Evolutionary conservation across 108 stramenopile genomes (phyloP).

Genomic region (Schizochytrium sp.): DNA sequence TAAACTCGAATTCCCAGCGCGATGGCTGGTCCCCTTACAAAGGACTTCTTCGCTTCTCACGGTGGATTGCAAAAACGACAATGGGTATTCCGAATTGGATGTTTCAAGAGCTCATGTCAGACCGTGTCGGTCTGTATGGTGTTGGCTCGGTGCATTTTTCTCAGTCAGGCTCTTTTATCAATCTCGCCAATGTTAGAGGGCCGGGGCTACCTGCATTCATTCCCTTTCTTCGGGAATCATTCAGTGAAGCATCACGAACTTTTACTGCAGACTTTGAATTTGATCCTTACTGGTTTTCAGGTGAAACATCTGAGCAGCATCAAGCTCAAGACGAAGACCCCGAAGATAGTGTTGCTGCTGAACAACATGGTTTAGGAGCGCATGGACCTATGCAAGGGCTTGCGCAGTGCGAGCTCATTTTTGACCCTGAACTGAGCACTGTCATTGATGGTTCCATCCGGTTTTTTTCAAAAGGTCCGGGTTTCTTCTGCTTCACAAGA

Average conservation of each 20-base stretch:
- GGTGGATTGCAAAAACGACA: constrained; percentile 24
- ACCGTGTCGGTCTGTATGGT: constrained; percentile 16
- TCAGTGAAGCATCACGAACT: background rate
- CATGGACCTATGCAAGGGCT: background rate
- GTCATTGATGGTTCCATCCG: background rate
- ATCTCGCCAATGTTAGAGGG: background rate
- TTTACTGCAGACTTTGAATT: background rate
- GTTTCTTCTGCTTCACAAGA: background rate
- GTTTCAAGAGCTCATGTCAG: constrained; percentile 45
- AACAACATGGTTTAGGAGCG: background rate
- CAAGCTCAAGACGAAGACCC: background rate
- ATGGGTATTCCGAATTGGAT: constrained; percentile 38
- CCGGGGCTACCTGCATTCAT: background rate
- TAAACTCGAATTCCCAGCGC: background rate
- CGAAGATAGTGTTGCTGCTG: background rate
- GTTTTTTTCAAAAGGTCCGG: background rate
- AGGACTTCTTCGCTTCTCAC: background rate
- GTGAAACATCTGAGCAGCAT: background rate
- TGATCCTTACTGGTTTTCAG: constrained; percentile 7
- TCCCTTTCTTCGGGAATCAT: background rate
- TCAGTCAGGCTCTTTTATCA: background rate
- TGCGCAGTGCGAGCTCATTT: background rate
- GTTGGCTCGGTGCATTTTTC: constrained; percentile 34
- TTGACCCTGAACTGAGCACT: background rate
- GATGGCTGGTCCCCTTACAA: constrained; percentile 11